A percentile compares a stretch with the other conserved stretches of the same genome.
Evolutionary conservation across 139 green algal species (phyloP).

Genomic region (Penium margaritaceum): DNA sequence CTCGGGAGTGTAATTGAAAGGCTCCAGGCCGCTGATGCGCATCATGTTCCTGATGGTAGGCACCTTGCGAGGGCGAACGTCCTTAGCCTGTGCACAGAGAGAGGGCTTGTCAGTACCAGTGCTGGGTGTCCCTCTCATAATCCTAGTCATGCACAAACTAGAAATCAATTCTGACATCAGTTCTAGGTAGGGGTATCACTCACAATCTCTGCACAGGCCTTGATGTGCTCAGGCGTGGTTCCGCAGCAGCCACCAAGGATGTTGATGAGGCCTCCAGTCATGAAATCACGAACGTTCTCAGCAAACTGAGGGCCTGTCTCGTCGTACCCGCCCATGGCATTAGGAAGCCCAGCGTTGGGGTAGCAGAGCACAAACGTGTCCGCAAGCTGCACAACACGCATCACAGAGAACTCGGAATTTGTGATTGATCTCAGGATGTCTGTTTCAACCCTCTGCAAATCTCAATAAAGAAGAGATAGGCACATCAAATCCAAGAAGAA

Average conservation of each 20-base stretch:
- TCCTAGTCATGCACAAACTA: background rate
- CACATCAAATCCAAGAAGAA: no score
- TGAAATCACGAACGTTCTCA: slow-evolving; percentile 84
- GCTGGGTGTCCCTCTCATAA: background rate
- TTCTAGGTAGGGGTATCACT: no score
- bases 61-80: slow-evolving; percentile 52
- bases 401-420: no score
- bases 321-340: slow-evolving; percentile 97
- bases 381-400: slow-evolving; percentile 41
- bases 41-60: slow-evolving; percentile 64
- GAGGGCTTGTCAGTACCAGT: background rate
- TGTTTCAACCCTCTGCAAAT: no score
- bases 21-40: slow-evolving; percentile 87
- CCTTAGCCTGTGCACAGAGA: slow-evolving; percentile 13
- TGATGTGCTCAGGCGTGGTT: slow-evolving; percentile 82
- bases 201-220: slow-evolving; percentile 58
- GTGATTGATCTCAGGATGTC: no score
- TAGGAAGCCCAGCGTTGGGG: slow-evolving; percentile 94
- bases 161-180: background rate
- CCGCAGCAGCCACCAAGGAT: slow-evolving; percentile 91
- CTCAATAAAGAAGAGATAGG: no score
- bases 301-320: slow-evolving; percentile 88
- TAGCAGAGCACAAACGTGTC: slow-evolving; percentile 96
- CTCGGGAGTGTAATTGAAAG: slow-evolving; percentile 78
- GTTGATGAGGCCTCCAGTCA: slow-evolving; percentile 79